Evolutionary conservation across 148 eudicot genomes (phyloP), one percentile per base, ranked within the genome.

Genomic region (Hydrangea macrophylla): DNA sequence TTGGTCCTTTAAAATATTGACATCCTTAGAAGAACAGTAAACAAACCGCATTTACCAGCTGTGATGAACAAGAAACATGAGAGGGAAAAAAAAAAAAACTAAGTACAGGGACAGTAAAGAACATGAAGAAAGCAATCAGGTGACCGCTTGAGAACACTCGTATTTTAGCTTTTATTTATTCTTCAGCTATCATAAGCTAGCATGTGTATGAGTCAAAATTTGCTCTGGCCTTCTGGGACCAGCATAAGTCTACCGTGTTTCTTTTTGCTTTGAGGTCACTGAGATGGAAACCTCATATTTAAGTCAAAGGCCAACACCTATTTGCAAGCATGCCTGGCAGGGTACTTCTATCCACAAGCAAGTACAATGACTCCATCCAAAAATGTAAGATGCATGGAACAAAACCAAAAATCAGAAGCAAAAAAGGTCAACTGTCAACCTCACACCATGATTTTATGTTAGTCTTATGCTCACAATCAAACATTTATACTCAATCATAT

Each of bases 361-460:
- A 48, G 57, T 30, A 45, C 12, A 3, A 30, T 64, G 27, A 48
- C 68, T 48, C 40, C 18, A 48, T 13, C 18, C 23, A 44, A 64
- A 62, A 64, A 17, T 32, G 48, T 60, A 66, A 32, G 58, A 37
- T 33, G 1, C 15, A 37, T 20, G 42, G 58, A 45, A 7, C 2
- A 5, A 58, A 68, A 27, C 26, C 26, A 13, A 50, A 55, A 26
- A 18, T 0, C 23, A 15, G 23, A 36, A 1, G 3, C 5, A 9
- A 57, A 24, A 36, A 58, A 74, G 57, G 51, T 66, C 35, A 26
- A n/a, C 23, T 37, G 23, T 56, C 20, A 58, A 7, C 60, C 27
- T 62, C 51, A 53, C 59, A 70, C 64, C 12, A 66, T 5, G 15
- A 68, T 28, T 25, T 61, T 13, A 58, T 48, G 31, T 33, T 44